Base-by-base conservation (phyloP, 1,284 basidiomycete species). In the Rhodotorula sp. region DNA sequence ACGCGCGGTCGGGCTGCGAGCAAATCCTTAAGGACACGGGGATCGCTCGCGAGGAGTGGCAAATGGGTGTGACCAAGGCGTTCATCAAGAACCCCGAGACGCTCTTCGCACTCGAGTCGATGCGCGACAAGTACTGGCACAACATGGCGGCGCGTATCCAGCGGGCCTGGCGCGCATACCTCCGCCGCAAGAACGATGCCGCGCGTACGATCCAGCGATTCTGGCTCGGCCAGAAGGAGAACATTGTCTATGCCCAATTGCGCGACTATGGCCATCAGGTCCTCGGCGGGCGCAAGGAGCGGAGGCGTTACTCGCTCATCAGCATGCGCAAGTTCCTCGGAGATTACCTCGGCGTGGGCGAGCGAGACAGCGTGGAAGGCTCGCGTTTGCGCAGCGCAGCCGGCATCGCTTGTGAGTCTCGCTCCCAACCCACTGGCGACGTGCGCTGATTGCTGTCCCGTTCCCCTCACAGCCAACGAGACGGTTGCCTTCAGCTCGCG, bases 51-150 rank as follows among this genome's bases (percentile, higher is more conserved):
- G 95, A 98, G 65, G 94, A 99, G 81, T 99, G 95, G 95, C 95
- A 99, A 82, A 96, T 99, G 93, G 95, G 96, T 74, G 87, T 89
- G 4, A 96, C 95, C 18, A 99, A 99, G 79, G 95, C 95, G 0
- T 99, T 99, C 81, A 99, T 99, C 83, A 99, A 99, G 85, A 98
- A 95, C 79, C 95, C 95, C 0, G 95, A 99, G 81, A 99, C 95
- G 51, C 87, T 99, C 30, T 99, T 99, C 80, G 96, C 95, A 28
- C 84, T 99, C 64, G 95, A 99, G 82, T 94, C 93, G 28, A 98
- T 99, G 92, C 89, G 95, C 64, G 96, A 99, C 80, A 87, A 91
- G 67, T 99, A 99, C 82, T 99, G 96, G 96, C 96, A 99, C 81
- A 98, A 98, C 79, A 99, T 99, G 95, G 95, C 95, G 0, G 87